A percentile compares a stretch with the other conserved stretches of the same genome.
Evolutionary conservation across 106 monocot species (phyloP).

Genomic region (Apostasia shenzhenica): DNA sequence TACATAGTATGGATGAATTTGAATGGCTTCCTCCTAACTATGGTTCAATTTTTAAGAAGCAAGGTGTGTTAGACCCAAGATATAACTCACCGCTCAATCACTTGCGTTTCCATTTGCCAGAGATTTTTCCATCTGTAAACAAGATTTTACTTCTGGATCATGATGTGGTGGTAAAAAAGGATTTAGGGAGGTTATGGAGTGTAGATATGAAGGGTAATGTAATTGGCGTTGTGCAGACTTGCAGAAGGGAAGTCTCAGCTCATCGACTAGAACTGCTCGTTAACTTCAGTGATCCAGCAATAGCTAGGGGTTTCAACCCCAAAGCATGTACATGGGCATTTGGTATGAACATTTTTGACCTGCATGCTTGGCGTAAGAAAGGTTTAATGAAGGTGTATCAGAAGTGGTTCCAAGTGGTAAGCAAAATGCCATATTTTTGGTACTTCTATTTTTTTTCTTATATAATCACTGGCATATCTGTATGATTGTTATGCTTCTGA

Average conservation of each 20-base stretch:
- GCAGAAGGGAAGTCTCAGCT: slow-evolving; percentile 20
- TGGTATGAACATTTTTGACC: slow-evolving; percentile 87
- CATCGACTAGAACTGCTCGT: slow-evolving; percentile 37
- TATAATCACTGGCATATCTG: too few species aligned
- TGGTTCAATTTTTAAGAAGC: slow-evolving; percentile 37
- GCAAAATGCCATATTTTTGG: not conserved
- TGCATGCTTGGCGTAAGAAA: slow-evolving; percentile 58
- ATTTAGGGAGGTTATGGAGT: slow-evolving; percentile 56
- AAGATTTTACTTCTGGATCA: slow-evolving; percentile 84
- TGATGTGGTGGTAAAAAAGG: slow-evolving; percentile 81
- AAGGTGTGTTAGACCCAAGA: slow-evolving; percentile 36
- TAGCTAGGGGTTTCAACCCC: slow-evolving; percentile 38
- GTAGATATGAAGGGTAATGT: slow-evolving; percentile 70
- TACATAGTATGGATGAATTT: slow-evolving; percentile 60
- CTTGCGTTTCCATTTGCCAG: slow-evolving; percentile 84
- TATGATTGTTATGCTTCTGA: too few species aligned
- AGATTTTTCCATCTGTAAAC: slow-evolving; percentile 64
- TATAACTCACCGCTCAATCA: slow-evolving; percentile 70
- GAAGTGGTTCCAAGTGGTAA: slow-evolving; percentile 70
- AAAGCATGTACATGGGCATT: slow-evolving; percentile 64
- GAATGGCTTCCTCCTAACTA: slow-evolving; percentile 45
- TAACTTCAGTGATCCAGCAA: slow-evolving; percentile 48
- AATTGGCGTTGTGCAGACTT: slow-evolving; percentile 57
- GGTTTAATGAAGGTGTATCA: slow-evolving; percentile 37
- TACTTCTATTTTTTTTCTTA: not conserved